Evolutionary conservation across 139 green algal genomes (phyloP), one percentile per base, ranked within the genome.

Genomic region (Tetradesmus obliquus): DNA sequence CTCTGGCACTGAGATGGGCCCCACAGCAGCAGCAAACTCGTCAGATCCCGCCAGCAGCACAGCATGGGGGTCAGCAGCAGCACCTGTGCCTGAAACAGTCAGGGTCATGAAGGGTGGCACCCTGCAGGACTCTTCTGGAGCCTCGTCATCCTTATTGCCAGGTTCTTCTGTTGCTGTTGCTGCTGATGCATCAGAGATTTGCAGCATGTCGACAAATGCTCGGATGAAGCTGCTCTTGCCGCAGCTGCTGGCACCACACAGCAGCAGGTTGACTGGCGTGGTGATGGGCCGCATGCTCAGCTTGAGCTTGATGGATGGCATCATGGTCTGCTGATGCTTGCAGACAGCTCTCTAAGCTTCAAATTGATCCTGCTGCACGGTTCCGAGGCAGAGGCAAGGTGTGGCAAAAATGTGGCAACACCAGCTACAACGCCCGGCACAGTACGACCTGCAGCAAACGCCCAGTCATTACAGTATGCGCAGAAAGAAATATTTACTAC

Each of bases 181-280:
- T 19, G 22, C 19, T 8, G 17, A 10, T 17, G 13, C 81, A 86
- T 60, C 53, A 7, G 9, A 4, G 45, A 12, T 32, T 3, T 69
- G 53, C 53, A 60, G 17, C 8, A 5, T 10, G 5, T 7, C 5
- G 32, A 45, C 32, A n/a, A 57, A 86, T 8, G 81, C 53, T 3
- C 53, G 20, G 81, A 86, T 86, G 81, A 86, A 71, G 81, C 53
- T 69, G 81, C 24, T 62, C 81, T 86, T 86, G 53, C 81, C 81
- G 12, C 9, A 60, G 81, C 54, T 17, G 32, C 53, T 86, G 5
- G 81, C 81, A n/a, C 81, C 81, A 15, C 53, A 60, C 53, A 86
- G 51, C 81, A 86, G 53, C 53, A 86, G 81, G 81, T 86, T 86
- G 81, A 86, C 15, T 51, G 53, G 81, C 9, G 81, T 86, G 32